Percentiles rank a stretch among this genome's conserved stretches.
phyloP scores from a whole-genome alignment of 371 early-diverging fungal species.

The Astathelohania contejeani region DNA sequence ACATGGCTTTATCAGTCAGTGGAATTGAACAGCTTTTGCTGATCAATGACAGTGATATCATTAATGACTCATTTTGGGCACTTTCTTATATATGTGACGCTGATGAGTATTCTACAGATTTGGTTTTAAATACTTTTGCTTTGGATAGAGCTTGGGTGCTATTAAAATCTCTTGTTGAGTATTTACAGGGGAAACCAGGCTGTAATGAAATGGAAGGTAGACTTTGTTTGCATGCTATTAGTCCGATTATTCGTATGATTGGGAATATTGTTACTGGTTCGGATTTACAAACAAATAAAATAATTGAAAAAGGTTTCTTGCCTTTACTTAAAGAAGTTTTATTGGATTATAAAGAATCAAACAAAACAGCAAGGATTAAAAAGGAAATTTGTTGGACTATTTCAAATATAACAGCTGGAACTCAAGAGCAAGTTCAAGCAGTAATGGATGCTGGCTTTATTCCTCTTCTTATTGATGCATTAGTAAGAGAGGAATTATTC shows the following conservation, averaged over 20 bases:
- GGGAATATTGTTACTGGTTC: constrained; percentile 98
- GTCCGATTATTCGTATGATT: constrained; percentile 85
- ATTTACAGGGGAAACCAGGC: constrained; percentile 60
- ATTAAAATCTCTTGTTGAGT: constrained; percentile 58
- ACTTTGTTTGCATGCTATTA: constrained; percentile 47
- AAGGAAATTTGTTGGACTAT: constrained; percentile 99
- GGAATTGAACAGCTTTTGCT: constrained; percentile 67
- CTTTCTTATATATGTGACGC: constrained; percentile 92
- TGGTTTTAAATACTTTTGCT: constrained; percentile 80
- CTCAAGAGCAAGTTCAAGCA: constrained; percentile 68
- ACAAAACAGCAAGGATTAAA: constrained; percentile 71
- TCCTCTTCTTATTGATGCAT: constrained; percentile 69
- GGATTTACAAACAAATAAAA: constrained; percentile 79
- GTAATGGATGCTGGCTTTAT: constrained; percentile 81
- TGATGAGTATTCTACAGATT: constrained; percentile 74
- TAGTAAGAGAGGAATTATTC: constrained; percentile 74
- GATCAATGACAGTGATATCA: constrained; percentile 81
- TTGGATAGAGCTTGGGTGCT: constrained; percentile 55
- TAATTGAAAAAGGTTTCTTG: constrained; percentile 72
- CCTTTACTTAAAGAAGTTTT: constrained; percentile 56
- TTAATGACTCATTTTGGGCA: constrained; percentile 96
- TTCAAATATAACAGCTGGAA: constrained; percentile 99
- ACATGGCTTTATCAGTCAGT: constrained; percentile 55
- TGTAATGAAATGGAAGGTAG: neutral
- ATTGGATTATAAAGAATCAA: constrained; percentile 60